Percentiles rank a stretch among this genome's conserved stretches.
phyloP scores from a whole-genome alignment of 2,329 filamentous ascomycete species.

The Colletotrichum brevisporum region DNA sequence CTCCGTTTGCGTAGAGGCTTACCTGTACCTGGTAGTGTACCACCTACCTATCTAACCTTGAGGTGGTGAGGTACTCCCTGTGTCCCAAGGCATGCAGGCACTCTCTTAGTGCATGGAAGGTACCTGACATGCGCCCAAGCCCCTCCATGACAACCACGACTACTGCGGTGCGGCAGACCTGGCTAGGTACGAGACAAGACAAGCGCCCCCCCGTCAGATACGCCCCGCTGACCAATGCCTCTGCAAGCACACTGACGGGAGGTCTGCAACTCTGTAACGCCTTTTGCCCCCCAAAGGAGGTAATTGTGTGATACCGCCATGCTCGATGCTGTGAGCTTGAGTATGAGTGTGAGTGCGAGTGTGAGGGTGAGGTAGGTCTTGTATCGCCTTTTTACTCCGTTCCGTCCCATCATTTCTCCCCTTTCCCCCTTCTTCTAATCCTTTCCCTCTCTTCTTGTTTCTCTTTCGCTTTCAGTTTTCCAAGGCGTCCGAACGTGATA shows the following conservation, averaged over 20 bases:
- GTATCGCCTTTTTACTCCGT: slow-evolving; percentile 30
- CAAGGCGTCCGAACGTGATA: slow-evolving; percentile 31
- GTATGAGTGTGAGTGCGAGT: not conserved
- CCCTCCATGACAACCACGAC: slow-evolving; percentile 9
- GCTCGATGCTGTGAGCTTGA: slow-evolving; percentile 1
- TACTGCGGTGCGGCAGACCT: slow-evolving; percentile 15
- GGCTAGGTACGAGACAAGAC: slow-evolving; percentile 13
- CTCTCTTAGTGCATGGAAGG: not conserved
- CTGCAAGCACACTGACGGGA: slow-evolving; percentile 39
- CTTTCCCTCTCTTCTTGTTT: not conserved
- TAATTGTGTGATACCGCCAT: slow-evolving; percentile 37
- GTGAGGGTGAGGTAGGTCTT: not conserved
- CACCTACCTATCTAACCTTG: too few relatives aligned
- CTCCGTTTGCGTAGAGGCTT: not conserved
- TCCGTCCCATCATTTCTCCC: slow-evolving; percentile 38
- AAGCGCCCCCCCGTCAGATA: slow-evolving; percentile 21
- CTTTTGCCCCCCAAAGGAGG: slow-evolving; percentile 27
- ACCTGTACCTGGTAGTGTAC: too few relatives aligned
- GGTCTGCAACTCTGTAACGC: slow-evolving; percentile 41
- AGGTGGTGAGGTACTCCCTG: too few relatives aligned
- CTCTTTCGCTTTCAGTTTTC: slow-evolving; percentile 14
- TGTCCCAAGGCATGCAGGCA: too few relatives aligned
- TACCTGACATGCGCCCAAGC: slow-evolving; percentile 5
- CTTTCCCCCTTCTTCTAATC: slow-evolving; percentile 11
- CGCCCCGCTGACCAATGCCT: slow-evolving; percentile 38